phyloP scores from a whole-genome alignment of 495 filamentous ascomycete species.

The Neurospora cerealis region DNA sequence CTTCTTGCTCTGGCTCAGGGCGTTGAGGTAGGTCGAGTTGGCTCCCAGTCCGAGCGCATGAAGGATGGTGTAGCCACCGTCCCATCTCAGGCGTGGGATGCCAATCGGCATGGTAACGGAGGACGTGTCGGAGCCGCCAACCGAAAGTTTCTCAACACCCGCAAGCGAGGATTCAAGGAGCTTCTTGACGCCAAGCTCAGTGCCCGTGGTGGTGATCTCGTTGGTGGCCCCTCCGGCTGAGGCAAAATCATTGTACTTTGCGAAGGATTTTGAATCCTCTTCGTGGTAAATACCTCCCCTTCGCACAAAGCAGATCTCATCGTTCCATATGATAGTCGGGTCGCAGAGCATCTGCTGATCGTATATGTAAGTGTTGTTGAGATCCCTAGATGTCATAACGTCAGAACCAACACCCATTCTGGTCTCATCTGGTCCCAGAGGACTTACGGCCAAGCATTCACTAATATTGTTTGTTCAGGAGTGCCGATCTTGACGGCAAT shows the following conservation, averaged over 20 bases:
- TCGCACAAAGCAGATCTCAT: constrained; percentile 11
- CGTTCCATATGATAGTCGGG: constrained; percentile 8
- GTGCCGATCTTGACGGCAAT: constrained; percentile 11
- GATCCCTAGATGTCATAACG: constrained; percentile 2
- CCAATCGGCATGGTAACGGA: constrained; percentile 8
- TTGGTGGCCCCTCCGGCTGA: constrained; percentile 9
- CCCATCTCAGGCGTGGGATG: constrained; percentile 10
- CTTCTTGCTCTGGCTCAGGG: constrained; percentile 18
- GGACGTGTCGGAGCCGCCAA: not conserved
- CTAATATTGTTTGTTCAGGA: constrained; percentile 11
- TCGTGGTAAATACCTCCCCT: constrained; percentile 8
- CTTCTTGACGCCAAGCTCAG: constrained; percentile 8
- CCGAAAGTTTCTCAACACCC: not conserved
- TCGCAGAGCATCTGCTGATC: constrained; percentile 12
- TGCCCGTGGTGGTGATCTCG: constrained; percentile 4
- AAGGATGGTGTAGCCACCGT: constrained; percentile 10
- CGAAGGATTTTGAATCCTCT: constrained; percentile 7
- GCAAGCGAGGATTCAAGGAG: constrained; percentile 9
- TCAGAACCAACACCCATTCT: not conserved
- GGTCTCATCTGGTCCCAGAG: not conserved
- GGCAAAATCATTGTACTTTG: constrained; percentile 6
- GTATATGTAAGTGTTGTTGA: constrained; percentile 19
- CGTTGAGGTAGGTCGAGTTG: constrained; percentile 34
- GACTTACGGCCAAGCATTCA: constrained; percentile 15
- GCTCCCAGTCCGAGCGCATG: constrained; percentile 24